Percentiles rank a stretch among this genome's conserved stretches.
phyloP scores from a whole-genome alignment of 257 asterid genomes.

The Petunia axillaris region DNA sequence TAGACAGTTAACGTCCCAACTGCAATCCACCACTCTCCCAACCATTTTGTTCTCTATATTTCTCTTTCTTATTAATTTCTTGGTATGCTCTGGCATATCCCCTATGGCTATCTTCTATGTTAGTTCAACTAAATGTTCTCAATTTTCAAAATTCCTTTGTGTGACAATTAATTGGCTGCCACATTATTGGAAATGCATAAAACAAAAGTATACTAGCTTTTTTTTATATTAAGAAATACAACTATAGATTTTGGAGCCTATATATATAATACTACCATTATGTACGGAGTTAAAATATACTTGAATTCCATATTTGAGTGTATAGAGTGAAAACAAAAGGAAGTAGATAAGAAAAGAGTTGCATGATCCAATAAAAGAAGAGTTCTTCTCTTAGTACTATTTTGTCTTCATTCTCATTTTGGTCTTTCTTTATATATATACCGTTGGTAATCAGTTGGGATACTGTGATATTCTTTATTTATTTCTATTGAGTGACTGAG shows the following conservation, averaged over 20 bases:
- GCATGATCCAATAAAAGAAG: conserved; percentile 15
- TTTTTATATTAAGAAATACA: neutral
- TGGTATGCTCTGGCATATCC: neutral
- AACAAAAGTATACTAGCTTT: neutral
- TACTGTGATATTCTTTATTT: conserved; percentile 15
- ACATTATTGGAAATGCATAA: neutral
- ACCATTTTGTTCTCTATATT: neutral
- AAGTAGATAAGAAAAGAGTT: neutral
- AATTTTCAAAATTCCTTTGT: conserved; percentile 1
- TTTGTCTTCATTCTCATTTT: neutral
- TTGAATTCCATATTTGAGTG: neutral
- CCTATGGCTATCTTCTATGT: neutral
- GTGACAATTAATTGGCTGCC: neutral
- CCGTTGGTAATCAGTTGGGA: neutral
- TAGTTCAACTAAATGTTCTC: neutral
- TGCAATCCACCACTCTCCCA: conserved; percentile 7
- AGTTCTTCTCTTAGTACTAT: neutral
- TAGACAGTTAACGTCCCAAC: neutral
- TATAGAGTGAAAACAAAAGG: neutral
- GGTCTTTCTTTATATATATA: neutral
- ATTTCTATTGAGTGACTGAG: neutral
- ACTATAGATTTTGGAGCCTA: neutral
- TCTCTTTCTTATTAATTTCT: conserved; percentile 28
- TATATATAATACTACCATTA: neutral
- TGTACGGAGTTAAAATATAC: neutral